Evolutionary conservation across 306 rosid genomes (phyloP), one percentile per base, ranked within the genome.

Genomic region (Argentina anserina): DNA sequence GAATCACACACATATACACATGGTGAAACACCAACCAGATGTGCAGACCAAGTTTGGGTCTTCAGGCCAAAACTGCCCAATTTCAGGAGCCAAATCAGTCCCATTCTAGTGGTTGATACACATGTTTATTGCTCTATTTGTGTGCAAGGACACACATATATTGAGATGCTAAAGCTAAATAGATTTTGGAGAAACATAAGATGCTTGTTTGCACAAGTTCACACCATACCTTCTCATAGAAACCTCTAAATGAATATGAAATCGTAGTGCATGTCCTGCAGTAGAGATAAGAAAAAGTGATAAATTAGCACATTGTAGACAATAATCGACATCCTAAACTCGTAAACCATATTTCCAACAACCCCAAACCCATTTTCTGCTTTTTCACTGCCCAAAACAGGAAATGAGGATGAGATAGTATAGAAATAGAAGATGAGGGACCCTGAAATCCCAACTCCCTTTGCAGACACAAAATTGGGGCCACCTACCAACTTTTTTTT

Each of bases 211-310:
- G 20, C n/a, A 17, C 21, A 45, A 26, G n/a, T 18, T 14, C 55
- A 31, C 62, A 31, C 37, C 86, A 74, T 67, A 94, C 99, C 97
- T 91, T 95, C 84, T 95, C 99, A 77, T 95, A 95, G 75, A 95
- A 95, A 45, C 99, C 97, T 71, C 99, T 86, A 73, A 95, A 95
- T 39, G 99, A 91, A 96, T 96, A 95, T 59, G 99, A 95, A 76
- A 95, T 95, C 11, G 99, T 91, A 34, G 99, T 95, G 82, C 99
- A 95, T 80, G 99, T 95, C 90, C 99, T 95, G 87, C 81, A 84
- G 13, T 67, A 73, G 75, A 47, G 67, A 68, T 67, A 40, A 61
- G 40, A 64, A 69, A 63, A 60, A 55, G 33, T 33, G 33, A 77
- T 3, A 45, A 28, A 26, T 76, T 58, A 82, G 53, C 65, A 63